Conservation (phyloP, 345 rosid species). For the Aquilaria yunnanensis region DNA sequence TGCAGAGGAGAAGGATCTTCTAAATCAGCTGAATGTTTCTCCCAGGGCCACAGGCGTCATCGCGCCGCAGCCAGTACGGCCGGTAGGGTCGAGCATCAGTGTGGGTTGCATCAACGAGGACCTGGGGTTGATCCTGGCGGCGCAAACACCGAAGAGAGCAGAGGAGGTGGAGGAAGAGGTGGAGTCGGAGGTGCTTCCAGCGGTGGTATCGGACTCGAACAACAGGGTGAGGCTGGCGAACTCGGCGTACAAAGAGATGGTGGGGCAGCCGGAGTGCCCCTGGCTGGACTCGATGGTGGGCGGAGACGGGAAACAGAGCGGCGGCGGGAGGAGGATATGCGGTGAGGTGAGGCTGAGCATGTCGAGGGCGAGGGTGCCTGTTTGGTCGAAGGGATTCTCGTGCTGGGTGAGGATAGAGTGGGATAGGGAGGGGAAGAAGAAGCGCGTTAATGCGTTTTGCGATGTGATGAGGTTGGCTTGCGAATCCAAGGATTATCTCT, state of each 20-base stretch:
- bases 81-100: slow-evolving; percentile 67
- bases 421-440: slow-evolving; percentile 52
- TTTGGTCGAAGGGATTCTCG: slow-evolving; percentile 49
- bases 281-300: slow-evolving; percentile 71
- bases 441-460: slow-evolving; percentile 47
- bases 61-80: slow-evolving; percentile 69
- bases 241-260: slow-evolving; percentile 90
- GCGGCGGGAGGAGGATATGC: slow-evolving; percentile 57
- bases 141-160: slow-evolving; percentile 29
- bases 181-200: slow-evolving; percentile 64
- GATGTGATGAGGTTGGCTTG: slow-evolving; percentile 59
- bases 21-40: slow-evolving; percentile 56
- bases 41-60: slow-evolving; percentile 27
- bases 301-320: slow-evolving; percentile 13
- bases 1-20: slow-evolving; percentile 53
- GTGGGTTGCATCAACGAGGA: slow-evolving; percentile 51
- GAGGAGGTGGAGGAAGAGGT: slow-evolving; percentile 79
- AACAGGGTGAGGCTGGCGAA: slow-evolving; percentile 77
- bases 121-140: slow-evolving; percentile 8
- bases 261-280: slow-evolving; percentile 92
- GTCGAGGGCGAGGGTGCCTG: slow-evolving; percentile 21
- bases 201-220: slow-evolving; percentile 69
- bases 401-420: slow-evolving; percentile 94
- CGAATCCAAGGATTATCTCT: slow-evolving; percentile 60
- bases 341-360: slow-evolving; percentile 59